Evolutionary conservation across 345 rosid genomes (phyloP).

Genomic region (Iberis pinnata): DNA sequence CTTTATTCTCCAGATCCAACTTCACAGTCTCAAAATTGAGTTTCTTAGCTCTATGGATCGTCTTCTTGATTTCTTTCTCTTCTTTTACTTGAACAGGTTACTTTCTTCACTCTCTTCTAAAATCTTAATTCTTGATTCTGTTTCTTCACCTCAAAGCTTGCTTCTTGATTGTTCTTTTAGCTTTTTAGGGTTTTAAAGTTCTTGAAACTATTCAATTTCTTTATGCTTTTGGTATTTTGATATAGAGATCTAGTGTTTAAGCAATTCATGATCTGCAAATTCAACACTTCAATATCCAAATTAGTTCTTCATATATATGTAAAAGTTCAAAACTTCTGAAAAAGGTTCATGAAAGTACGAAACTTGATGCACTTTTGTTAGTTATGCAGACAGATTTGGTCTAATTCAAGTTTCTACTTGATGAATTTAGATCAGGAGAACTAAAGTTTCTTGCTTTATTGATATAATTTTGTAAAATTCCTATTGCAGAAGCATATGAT

Average conservation of each 20-base stretch:
- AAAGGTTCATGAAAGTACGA: too few species aligned
- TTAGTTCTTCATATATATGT: neutral
- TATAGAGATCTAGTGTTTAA: conserved; percentile 21
- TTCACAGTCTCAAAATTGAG: conserved; percentile 37
- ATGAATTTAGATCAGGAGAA: too few species aligned
- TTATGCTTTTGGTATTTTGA: neutral
- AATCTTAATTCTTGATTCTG: neutral
- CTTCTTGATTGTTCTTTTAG: conserved; percentile 26
- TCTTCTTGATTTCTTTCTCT: conserved; percentile 53
- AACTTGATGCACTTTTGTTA: neutral
- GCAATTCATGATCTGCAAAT: conserved; percentile 18
- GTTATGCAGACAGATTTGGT: neutral
- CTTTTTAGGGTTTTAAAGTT: too few species aligned
- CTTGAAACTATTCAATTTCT: conserved; percentile 7
- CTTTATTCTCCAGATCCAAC: conserved; percentile 29
- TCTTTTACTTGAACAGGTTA: conserved; percentile 66
- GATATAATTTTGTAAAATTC: neutral
- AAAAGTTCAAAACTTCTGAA: too few species aligned
- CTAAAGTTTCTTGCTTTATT: too few species aligned
- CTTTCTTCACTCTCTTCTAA: conserved; percentile 1
- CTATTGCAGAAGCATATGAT: conserved; percentile 75
- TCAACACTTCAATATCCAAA: neutral
- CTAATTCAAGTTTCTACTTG: neutral
- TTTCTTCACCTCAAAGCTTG: conserved; percentile 10
- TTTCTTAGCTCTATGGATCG: conserved; percentile 29